Percentiles rank a stretch among this genome's conserved stretches.
Conservation (phyloP, 2,329 filamentous ascomycete genomes). For the Juglanconis juglandina region DNA sequence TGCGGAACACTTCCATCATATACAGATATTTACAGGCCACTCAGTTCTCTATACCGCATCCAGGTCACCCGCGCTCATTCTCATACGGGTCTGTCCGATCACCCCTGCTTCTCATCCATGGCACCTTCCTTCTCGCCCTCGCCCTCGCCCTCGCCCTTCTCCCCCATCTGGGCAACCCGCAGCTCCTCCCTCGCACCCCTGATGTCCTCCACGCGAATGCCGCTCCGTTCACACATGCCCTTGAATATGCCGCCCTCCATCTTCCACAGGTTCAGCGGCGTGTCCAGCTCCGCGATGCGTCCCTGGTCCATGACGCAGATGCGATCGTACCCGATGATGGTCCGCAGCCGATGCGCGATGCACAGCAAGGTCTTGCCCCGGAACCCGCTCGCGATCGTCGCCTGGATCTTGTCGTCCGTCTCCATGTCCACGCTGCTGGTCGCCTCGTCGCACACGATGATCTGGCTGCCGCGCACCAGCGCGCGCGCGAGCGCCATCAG, state of each 20-base stretch:
- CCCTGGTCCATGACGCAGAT: slow-evolving; percentile 97
- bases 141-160: neutral
- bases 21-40: too few species aligned
- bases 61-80: too few species aligned
- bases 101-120: too few species aligned
- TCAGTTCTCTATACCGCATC: too few species aligned
- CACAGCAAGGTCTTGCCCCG: slow-evolving; percentile 82
- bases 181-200: slow-evolving; percentile 37
- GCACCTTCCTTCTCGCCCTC: slow-evolving; percentile 6
- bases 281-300: slow-evolving; percentile 79
- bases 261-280: slow-evolving; percentile 70
- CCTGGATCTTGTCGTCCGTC: slow-evolving; percentile 92
- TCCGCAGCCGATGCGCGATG: slow-evolving; percentile 88
- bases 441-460: slow-evolving; percentile 96
- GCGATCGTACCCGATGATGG: slow-evolving; percentile 89
- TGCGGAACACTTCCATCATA: too few species aligned
- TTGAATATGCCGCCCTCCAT: slow-evolving; percentile 71
- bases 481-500: slow-evolving; percentile 92
- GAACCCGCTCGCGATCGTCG: slow-evolving; percentile 82
- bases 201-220: slow-evolving; percentile 63
- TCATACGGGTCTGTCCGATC: too few species aligned
- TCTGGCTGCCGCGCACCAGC: slow-evolving; percentile 79
- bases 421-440: slow-evolving; percentile 93
- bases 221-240: slow-evolving; percentile 84
- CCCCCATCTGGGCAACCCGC: slow-evolving; percentile 14